phyloP scores from a whole-genome alignment of 1,284 basidiomycete genomes.

The Pascua guehoae region DNA sequence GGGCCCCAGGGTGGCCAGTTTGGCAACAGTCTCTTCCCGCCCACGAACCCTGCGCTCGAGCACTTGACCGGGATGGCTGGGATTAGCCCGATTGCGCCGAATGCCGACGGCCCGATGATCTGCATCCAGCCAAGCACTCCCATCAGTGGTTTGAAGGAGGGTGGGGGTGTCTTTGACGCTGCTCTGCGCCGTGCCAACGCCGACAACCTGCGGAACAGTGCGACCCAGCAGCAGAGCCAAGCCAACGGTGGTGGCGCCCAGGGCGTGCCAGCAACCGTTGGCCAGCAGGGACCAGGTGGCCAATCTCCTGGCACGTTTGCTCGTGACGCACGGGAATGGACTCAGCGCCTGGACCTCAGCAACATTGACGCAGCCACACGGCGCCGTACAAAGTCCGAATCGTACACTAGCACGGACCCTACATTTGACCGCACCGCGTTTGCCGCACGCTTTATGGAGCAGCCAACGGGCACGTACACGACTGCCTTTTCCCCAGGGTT shows the following conservation, averaged over 20 bases:
- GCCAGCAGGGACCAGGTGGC: not conserved
- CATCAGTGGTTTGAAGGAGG: conserved; percentile 45
- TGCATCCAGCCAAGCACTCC: conserved; percentile 51
- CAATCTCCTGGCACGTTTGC: conserved; percentile 1
- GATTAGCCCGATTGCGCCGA: conserved; percentile 45
- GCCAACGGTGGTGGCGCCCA: not conserved
- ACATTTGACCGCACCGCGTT: conserved; percentile 26
- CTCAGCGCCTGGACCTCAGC: conserved; percentile 5
- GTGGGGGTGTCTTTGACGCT: conserved; percentile 43
- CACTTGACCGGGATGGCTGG: conserved; percentile 45
- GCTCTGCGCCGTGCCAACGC: conserved; percentile 34
- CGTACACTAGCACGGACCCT: conserved; percentile 28
- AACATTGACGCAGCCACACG: conserved; percentile 2
- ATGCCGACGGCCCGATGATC: conserved; percentile 48
- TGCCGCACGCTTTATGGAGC: too few species aligned
- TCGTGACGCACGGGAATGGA: conserved; percentile 9
- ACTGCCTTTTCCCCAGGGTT: not conserved
- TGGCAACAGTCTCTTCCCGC: conserved; percentile 32
- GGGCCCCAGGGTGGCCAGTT: conserved; percentile 6
- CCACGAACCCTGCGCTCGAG: conserved; percentile 40
- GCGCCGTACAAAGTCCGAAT: conserved; percentile 45
- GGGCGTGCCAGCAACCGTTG: not conserved
- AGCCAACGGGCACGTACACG: conserved; percentile 8
- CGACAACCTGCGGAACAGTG: not conserved
- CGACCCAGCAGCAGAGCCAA: conserved; percentile 18